Evolutionary conservation across 306 rosid species (phyloP), one percentile per base, ranked within the genome.

Genomic region (Dalbergia cultrata): DNA sequence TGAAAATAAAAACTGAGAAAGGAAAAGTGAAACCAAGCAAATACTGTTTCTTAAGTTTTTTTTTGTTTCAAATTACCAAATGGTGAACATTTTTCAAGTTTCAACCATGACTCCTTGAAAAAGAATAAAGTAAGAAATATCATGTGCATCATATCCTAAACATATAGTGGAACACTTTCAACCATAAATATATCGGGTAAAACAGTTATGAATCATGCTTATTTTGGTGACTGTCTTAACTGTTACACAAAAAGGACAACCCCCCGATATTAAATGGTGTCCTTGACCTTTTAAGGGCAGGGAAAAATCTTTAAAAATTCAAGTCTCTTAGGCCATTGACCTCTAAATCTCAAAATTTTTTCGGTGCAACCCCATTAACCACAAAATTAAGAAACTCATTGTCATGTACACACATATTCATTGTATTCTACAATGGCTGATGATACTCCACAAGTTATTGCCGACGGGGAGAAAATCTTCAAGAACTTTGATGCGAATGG

Each of bases 391-490:
- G 17, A 62, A 69, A 60, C 39, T 72, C 60, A 2, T 78, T 67
- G 67, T 70, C 73, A 69, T 43, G 74, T 35, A 56, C 22, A 56
- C 7, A 47, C 41, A 37, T 37, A 5, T 37, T 2, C 31, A 37
- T 37, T 37, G 5, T 37, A 39, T 44, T 7, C 58, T 14, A 60
- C 39, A 67, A 76, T 68, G 84, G 83, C 71, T 65, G 83, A 76
- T 13, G 79, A 82, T 7, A 5, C 26, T 60, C 72, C 88, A 35
- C 79, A 81, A 78, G 95, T 86, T 31, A 58, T 80, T 52, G 92
- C 75, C 0, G 92, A 90, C 0, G 82, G 82, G 0, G 91, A 94
- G 74, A 88, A 90, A 35, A 85, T 94, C 72, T 94, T 94, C 90
- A 86, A 90, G 86, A 67, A 47, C 7, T 90, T 92, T 3, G 95